Evolutionary conservation across 495 filamentous ascomycete species (phyloP), one percentile per base, ranked within the genome.

Genomic region (Glonium stellatum): DNA sequence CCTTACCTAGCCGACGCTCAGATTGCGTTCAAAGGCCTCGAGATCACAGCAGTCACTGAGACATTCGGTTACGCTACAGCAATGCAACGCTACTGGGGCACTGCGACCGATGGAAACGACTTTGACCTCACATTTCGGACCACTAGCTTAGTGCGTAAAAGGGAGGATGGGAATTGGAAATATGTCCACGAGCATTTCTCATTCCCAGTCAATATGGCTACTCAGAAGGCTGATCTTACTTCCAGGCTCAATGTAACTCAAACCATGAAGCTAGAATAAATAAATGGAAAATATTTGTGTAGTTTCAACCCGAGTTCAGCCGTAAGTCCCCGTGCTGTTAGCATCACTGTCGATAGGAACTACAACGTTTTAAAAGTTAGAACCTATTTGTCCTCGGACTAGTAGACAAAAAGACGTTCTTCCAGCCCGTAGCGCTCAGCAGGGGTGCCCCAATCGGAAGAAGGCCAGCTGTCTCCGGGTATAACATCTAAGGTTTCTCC

Each of bases 131-230:
- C 47, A 21, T 50, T 50, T 11, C 47, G 47, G n/a, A 50, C 47
- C 23, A 50, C 47, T 15, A 50, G 47, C 22, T 23, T 50, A 11
- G 47, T 50, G n/a, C 47, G 47, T 11, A 50, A 50, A 23, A 50
- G 47, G 47, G 47, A 21, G n/a, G 47, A 50, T 23, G 47, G 47
- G n/a, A 50, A 50, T 11, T 50, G 47, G 47, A 50, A 50, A 11
- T 50, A 50, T 50, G n/a, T 50, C 2, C 47, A 50, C 23, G 47
- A 50, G 21, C 47, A 50, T 50, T 50, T 50, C 47, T 50, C 47
- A 22, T 50, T 50, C 47, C 47, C 47, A 4, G 47, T 50, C 11
- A 50, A 50, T 21, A 50, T 50, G 47, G 47, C 47, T n/a, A 50
- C 47, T 21, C 47, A 50, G n/a, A 50, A 50, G 47, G 47, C 47